Percentiles rank a stretch among this genome's conserved stretches.
Evolutionary conservation across 352 stramenopile genomes (phyloP).

Genomic region (Globisporangium takayamanum): DNA sequence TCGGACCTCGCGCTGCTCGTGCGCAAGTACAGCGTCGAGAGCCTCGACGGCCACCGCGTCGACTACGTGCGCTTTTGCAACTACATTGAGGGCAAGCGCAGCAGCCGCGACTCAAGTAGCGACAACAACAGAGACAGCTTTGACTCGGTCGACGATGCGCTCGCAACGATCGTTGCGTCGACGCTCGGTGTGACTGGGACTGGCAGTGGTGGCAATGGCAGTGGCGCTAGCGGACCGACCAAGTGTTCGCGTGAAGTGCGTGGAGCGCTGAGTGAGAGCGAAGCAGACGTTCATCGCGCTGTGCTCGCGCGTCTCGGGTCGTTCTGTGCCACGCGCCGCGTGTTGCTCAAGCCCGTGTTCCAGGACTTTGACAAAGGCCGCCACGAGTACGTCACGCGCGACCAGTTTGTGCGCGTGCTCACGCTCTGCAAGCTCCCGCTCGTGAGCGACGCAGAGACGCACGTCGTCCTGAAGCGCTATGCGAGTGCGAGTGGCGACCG

Average conservation of each 20-base stretch:
- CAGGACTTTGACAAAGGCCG: constrained; percentile 76
- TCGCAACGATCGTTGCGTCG: constrained; percentile 32
- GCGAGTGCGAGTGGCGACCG: constrained; percentile 60
- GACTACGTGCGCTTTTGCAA: constrained; percentile 79
- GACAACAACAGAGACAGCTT: constrained; percentile 32
- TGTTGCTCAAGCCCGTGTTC: constrained; percentile 77
- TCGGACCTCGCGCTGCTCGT: constrained; percentile 49
- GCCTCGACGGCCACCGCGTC: constrained; percentile 47
- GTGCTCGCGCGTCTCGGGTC: constrained; percentile 62
- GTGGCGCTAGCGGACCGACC: constrained; percentile 3
- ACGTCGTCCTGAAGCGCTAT: constrained; percentile 63
- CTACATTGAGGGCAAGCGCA: constrained; percentile 42
- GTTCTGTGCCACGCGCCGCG: constrained; percentile 48
- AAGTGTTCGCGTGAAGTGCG: constrained; percentile 64
- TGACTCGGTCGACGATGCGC: constrained; percentile 23
- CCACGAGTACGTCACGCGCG: constrained; percentile 70
- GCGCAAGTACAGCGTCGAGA: constrained; percentile 45
- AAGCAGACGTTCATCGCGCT: constrained; percentile 31
- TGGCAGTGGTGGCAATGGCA: no score
- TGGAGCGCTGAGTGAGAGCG: constrained; percentile 40
- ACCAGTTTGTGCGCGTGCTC: constrained; percentile 81
- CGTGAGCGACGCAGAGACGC: constrained; percentile 35
- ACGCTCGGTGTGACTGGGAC: background rate
- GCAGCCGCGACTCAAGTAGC: constrained; percentile 8
- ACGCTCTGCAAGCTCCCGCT: constrained; percentile 71